Base-by-base conservation (phyloP, 2,329 filamentous ascomycete genomes). In the Westerdykella aurantiaca region DNA sequence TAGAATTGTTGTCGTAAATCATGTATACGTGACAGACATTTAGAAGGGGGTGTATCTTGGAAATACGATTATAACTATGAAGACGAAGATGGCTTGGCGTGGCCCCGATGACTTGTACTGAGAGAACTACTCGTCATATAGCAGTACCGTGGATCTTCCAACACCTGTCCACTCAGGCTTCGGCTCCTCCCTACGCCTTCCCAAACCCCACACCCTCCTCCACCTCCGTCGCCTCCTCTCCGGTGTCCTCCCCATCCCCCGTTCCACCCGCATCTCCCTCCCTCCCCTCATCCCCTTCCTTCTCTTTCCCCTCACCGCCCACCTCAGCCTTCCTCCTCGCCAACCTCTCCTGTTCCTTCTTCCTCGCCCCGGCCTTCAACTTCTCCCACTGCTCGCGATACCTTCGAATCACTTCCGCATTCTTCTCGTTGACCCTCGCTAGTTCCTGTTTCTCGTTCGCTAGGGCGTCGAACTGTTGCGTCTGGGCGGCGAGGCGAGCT, bases 301-400 rank as follows among this genome's bases (percentile, higher is more conserved):
- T 45, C 13, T 25, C 50, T n/a, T 50, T 51, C 1, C 29, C 49
- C 2, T 38, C 48, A 35, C 45, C 44, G 23, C 41, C 39, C 23
- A 44, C 46, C 14, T 57, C 47, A 11, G 80, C 81, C 2, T 49
- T 29, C 23, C 45, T 48, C 45, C 45, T 53, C 43, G 61, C 59
- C 18, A 53, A 29, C 29, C 60, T 46, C 51, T 66, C 63, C 37
- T 44, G 34, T 48, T 64, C 60, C 49, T 64, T 61, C 51, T 61
- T 64, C 41, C 64, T 43, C 2, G 82, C 82, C 0, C 80, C 79
- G 38, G 81, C 79, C 63, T 85, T 85, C 52, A 87, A 64, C 53
- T 79, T 80, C 63, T 86, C 82, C 81, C 82, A 86, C 46, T 80
- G 76, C 44, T 82, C 78, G 40, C 79, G 64, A 59, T 85, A 85